Conservation (phyloP, 2,329 filamentous ascomycete species). For the Penicillium sclerotiorum region DNA sequence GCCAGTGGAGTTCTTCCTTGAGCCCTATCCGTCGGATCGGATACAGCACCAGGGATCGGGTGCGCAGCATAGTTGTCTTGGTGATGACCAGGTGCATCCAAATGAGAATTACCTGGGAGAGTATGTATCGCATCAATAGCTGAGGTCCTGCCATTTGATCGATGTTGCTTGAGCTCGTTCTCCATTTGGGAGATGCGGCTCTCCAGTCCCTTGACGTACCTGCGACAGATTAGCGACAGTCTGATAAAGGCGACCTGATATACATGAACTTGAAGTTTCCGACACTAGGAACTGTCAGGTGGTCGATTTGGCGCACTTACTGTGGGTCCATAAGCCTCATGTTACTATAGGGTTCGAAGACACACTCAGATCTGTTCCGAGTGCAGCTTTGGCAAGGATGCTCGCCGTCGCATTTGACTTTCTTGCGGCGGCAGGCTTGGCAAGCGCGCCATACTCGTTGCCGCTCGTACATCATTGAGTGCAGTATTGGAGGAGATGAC, state of each 20-base stretch:
- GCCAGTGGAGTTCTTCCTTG: no score
- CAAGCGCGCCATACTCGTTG: constrained; percentile 27
- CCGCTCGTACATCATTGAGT: constrained; percentile 17
- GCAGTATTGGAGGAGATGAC: no score
- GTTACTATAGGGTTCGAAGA: constrained; percentile 16
- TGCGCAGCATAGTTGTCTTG: no score
- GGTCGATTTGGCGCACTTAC: constrained; percentile 5
- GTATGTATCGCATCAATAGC: no score
- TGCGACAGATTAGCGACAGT: background rate
- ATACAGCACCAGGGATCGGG: no score
- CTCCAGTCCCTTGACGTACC: constrained; percentile 12
- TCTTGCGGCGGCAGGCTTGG: constrained; percentile 25
- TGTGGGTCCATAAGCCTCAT: constrained; percentile 16
- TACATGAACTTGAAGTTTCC: no score
- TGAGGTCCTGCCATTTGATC: background rate
- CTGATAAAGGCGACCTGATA: no score
- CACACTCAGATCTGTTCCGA: constrained; percentile 15
- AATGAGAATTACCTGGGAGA: background rate
- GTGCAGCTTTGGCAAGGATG: constrained; percentile 24
- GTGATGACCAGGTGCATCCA: no score
- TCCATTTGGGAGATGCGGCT: constrained; percentile 9
- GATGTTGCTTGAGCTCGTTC: constrained; percentile 6
- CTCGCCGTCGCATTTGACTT: constrained; percentile 27
- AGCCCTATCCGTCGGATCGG: no score
- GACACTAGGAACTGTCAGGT: background rate